A percentile compares a stretch with the other conserved stretches of the same genome.
Evolutionary conservation across 768 basidiomycete genomes (phyloP).

Genomic region (Lentinus tigrinus): DNA sequence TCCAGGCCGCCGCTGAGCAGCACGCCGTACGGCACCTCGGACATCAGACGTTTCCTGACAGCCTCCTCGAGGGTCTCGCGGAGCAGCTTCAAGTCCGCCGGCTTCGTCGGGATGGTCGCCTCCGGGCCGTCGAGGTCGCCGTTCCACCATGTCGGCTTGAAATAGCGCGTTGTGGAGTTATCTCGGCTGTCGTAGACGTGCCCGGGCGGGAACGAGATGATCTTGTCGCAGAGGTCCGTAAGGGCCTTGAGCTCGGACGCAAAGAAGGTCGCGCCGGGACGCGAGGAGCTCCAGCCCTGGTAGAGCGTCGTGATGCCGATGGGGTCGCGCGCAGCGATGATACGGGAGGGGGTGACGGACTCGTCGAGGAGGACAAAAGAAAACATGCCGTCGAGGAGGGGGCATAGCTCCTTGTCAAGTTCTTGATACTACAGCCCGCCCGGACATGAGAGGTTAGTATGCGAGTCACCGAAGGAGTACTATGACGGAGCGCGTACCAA

Average conservation of each 20-base stretch:
- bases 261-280: conserved; percentile 85
- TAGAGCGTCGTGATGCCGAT: conserved; percentile 99
- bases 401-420: conserved; percentile 73
- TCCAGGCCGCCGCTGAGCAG: conserved; percentile 94
- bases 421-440: conserved; percentile 67
- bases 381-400: conserved; percentile 95
- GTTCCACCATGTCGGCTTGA: conserved; percentile 85
- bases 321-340: conserved; percentile 96
- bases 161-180: conserved; percentile 79
- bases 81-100: conserved; percentile 65
- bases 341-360: conserved; percentile 80
- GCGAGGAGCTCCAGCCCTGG: conserved; percentile 87
- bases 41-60: conserved; percentile 94
- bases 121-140: conserved; percentile 68
- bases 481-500: conserved; percentile 47
- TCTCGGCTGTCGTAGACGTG: conserved; percentile 92
- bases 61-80: conserved; percentile 86
- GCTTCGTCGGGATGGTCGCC: conserved; percentile 54
- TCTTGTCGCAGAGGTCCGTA: conserved; percentile 87
- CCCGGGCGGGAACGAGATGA: conserved; percentile 95
- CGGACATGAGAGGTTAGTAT: background rate
- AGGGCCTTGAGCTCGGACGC: conserved; percentile 95
- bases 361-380: conserved; percentile 96
- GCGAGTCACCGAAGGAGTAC: too few relatives aligned
- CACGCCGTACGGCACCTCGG: conserved; percentile 97